Base-by-base conservation (phyloP, 2,329 filamentous ascomycete genomes). In the Byssoonygena ceratinophila region DNA sequence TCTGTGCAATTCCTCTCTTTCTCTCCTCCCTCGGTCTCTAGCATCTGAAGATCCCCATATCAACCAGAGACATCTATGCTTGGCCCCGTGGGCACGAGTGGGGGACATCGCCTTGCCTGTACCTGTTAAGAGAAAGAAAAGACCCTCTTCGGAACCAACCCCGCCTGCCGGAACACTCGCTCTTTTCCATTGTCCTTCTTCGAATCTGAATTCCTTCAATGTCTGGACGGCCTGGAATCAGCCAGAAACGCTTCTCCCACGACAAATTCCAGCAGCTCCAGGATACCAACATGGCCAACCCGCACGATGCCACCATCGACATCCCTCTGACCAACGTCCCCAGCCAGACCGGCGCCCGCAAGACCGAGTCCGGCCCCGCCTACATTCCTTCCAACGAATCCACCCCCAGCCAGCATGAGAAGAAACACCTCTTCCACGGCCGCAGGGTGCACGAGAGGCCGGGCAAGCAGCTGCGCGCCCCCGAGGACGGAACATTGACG, bases 251-350 rank as follows among this genome's bases (percentile, higher is more conserved):
- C 49, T 71, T 73, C 55, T 73, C 71, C 22, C 61, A 60, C 54
- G 69, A 74, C 58, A 69, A 71, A 52, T 76, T 75, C 54, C 63
- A 72, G 52, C 69, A 68, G 20, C 63, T 71, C 37, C 67, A 62
- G 27, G 68, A 69, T 44, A 57, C 39, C 7, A 60, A 61, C 25
- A 76, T 75, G 71, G 59, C 65, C 47, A 71, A 69, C 53, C 69
- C 74, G 25, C 72, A 76, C 57, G 76, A 80, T 60, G 74, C 73
- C 40, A 79, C 77, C 23, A 78, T 78, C 59, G 76, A 82, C 59
- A 84, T 84, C 49, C 81, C 81, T 6, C 70, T 84, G 57, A 74
- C 78, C 58, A 73, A 71, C 45, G 76, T 81, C 37, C 66, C 72
- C 57, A 77, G 73, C 53, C 71, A 72, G 54, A 71, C 70, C 11